Conservation (phyloP, 1,284 basidiomycete species). For the Marasmius sp. region DNA sequence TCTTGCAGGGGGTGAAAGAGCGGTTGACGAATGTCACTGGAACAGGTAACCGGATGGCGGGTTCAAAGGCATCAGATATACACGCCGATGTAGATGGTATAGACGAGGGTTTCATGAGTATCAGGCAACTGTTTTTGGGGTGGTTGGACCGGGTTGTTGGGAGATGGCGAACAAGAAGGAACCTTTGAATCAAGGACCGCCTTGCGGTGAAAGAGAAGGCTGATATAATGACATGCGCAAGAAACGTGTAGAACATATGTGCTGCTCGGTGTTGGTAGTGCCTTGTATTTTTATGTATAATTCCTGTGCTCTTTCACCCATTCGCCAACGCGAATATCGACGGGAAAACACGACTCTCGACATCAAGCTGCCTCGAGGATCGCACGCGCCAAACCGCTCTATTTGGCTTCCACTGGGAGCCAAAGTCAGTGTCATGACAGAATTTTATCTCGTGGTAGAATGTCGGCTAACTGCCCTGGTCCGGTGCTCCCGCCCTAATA, state of each 20-base stretch:
- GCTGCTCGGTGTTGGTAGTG: neutral
- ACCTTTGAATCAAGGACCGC: neutral
- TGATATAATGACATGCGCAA: neutral
- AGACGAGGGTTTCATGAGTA: constrained; percentile 9
- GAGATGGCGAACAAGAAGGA: constrained; percentile 5
- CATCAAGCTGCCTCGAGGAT: neutral
- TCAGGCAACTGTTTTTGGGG: constrained; percentile 6
- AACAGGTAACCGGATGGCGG: neutral
- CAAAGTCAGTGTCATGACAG: neutral
- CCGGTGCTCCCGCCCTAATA: neutral
- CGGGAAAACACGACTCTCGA: neutral
- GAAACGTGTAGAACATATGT: constrained; percentile 1
- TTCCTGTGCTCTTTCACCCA: neutral
- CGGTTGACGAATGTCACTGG: constrained; percentile 10
- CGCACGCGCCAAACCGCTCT: neutral
- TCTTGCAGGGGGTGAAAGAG: constrained; percentile 43
- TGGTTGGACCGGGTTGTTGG: constrained; percentile 7
- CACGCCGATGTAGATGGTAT: neutral
- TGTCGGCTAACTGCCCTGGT: neutral
- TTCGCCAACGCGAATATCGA: constrained; percentile 5
- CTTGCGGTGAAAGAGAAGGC: neutral
- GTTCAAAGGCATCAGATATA: neutral
- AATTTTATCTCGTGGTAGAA: neutral
- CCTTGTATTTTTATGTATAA: neutral
- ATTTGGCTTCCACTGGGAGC: too few relatives aligned